phyloP scores from a whole-genome alignment of 495 filamentous ascomycete species.

The Amniculicola lignicola region DNA sequence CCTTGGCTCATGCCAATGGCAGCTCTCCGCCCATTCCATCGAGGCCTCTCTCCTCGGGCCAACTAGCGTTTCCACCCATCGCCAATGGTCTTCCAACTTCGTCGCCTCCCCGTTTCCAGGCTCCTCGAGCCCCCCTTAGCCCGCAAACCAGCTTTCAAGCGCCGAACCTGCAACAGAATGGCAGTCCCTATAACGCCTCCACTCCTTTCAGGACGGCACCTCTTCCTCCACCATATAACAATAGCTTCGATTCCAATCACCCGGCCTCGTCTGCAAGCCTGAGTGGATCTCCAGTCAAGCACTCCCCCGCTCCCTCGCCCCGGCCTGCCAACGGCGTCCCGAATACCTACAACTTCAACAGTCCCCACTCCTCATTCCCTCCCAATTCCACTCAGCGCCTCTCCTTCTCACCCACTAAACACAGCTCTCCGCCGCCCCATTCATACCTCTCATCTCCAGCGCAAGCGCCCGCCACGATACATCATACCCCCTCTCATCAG shows the following conservation, averaged over 20 bases:
- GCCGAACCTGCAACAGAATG: slow-evolving; percentile 15
- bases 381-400: slow-evolving; percentile 13
- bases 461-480: slow-evolving; percentile 2
- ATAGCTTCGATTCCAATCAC: slow-evolving; percentile 23
- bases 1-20: slow-evolving; percentile 13
- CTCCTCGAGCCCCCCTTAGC: slow-evolving; percentile 3
- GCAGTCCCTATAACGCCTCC: slow-evolving; percentile 12
- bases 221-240: slow-evolving; percentile 4
- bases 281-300: slow-evolving; percentile 29
- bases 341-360: slow-evolving; percentile 19
- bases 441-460: slow-evolving; percentile 5
- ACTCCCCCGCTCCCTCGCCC: slow-evolving; percentile 27
- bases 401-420: slow-evolving; percentile 31
- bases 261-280: slow-evolving; percentile 19
- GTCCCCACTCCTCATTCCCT: slow-evolving; percentile 32
- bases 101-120: slow-evolving; percentile 23
- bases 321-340: slow-evolving; percentile 20
- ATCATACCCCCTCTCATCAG: slow-evolving; percentile 36
- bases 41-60: slow-evolving; percentile 13
- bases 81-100: slow-evolving; percentile 28
- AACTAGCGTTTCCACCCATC: not conserved
- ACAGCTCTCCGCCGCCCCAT: slow-evolving; percentile 28
- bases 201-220: not conserved
- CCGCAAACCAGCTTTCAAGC: slow-evolving; percentile 5
- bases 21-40: slow-evolving; percentile 2